Conservation (phyloP, 106 monocot genomes). For the Narthecium ossifragum region DNA sequence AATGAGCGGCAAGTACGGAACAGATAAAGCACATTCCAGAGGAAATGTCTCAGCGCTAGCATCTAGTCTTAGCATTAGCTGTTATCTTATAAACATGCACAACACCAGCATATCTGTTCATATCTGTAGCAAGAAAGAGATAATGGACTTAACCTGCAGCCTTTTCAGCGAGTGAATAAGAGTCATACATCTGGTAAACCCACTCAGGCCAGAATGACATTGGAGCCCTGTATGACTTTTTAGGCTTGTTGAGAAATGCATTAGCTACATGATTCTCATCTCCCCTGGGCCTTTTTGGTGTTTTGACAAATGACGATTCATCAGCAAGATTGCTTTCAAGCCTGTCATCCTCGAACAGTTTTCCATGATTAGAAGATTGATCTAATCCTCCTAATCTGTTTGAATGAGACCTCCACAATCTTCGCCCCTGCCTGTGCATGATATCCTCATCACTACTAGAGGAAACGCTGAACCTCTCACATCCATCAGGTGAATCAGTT, state of each 20-base stretch:
- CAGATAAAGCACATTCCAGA: too few relatives aligned
- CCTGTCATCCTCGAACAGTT: constrained; percentile 8
- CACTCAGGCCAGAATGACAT: constrained; percentile 87
- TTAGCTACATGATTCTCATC: constrained; percentile 4
- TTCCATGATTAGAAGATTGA: constrained; percentile 11
- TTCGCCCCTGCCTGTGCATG: constrained; percentile 11
- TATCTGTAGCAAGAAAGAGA: neutral
- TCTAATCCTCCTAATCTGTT: constrained; percentile 11
- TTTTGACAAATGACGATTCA: constrained; percentile 21
- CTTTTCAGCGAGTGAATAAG: constrained; percentile 76
- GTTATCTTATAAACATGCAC: too few relatives aligned
- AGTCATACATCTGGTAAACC: constrained; percentile 90
- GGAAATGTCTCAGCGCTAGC: too few relatives aligned
- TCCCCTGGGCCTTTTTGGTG: constrained; percentile 1
- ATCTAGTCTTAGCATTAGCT: too few relatives aligned
- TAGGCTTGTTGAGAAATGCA: neutral
- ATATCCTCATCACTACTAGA: constrained; percentile 59
- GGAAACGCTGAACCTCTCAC: constrained; percentile 22
- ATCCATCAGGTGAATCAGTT: constrained; percentile 25
- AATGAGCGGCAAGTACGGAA: too few relatives aligned
- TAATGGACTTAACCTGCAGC: constrained; percentile 65
- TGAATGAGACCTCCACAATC: constrained; percentile 5
- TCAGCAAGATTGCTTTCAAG: constrained; percentile 10
- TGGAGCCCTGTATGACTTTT: constrained; percentile 35
- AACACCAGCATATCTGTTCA: too few relatives aligned